Conservation (phyloP, 805 yeast genomes). For the Spathaspora passalidarum region DNA sequence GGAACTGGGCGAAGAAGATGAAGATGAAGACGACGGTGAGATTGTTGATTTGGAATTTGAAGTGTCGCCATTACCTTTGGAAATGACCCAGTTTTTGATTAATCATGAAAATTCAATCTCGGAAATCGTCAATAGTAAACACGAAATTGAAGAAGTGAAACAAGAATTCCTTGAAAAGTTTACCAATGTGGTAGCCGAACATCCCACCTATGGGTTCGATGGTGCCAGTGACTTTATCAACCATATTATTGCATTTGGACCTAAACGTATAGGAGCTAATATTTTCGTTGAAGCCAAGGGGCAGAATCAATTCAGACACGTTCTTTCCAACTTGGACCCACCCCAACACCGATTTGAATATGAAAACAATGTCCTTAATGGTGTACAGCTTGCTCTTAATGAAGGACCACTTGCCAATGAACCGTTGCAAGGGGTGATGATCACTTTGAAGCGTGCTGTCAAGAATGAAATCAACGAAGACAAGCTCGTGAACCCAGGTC, state of each 20-base stretch:
- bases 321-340: conserved; percentile 16
- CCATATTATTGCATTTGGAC: conserved; percentile 66
- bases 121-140: conserved; percentile 19
- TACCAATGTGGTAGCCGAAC: conserved; percentile 6
- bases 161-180: conserved; percentile 10
- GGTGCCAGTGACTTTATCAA: conserved; percentile 20
- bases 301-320: conserved; percentile 24
- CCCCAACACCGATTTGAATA: conserved; percentile 26
- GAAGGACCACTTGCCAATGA: conserved; percentile 91
- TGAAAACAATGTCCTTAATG: conserved; percentile 70
- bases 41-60: conserved; percentile 49
- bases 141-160: conserved; percentile 2
- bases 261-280: conserved; percentile 73
- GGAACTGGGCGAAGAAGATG: conserved; percentile 33
- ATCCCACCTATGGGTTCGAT: conserved; percentile 14
- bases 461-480: conserved; percentile 21
- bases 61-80: conserved; percentile 55
- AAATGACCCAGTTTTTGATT: conserved; percentile 47
- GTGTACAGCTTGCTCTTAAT: conserved; percentile 76
- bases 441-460: conserved; percentile 29
- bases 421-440: conserved; percentile 78
- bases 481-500: conserved; percentile 54
- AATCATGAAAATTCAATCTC: conserved; percentile 45
- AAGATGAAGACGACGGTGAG: conserved; percentile 19
- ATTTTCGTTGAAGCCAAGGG: conserved; percentile 55